Base-by-base conservation (phyloP, 768 basidiomycete species). In the Tulasnella calospora region DNA sequence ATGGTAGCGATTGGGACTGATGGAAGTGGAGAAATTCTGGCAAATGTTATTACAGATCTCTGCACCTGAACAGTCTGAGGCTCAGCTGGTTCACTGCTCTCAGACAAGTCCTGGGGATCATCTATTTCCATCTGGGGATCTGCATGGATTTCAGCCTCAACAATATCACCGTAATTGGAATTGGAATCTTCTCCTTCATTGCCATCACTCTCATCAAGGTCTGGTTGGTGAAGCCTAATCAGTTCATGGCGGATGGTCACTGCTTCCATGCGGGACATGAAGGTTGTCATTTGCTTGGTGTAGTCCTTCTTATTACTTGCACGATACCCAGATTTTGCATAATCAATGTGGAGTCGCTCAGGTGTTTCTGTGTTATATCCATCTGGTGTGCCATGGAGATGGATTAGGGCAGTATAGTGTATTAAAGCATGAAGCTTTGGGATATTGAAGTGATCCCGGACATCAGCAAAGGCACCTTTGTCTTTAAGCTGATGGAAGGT, bases 291-390 rank as follows among this genome's bases (percentile, higher is more conserved):
- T 76, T 87, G 87, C 46, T 79, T 82, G 82, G 82, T 81, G 67
- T 84, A 84, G n/a, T 84, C 79, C 7, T 83, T 83, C 51, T 85
- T 83, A 77, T 86, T 86, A 2, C 81, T 81, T 10, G 84, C 81
- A 35, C 82, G 27, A 33, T 81, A 86, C 3, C 84, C 85, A 72
- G 80, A 51, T 79, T 88, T 88, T 1, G 86, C 85, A 72, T 83
- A 84, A 81, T 87, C 84, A 70, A 87, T 87, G 74, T 88, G 88
- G 0, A 88, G 82, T 0, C 84, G 83, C 80, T 87, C 86, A 0
- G 84, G 79, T 0, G 69, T 36, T 78, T 87, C 86, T 0, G 84
- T 85, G 78, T 85, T 84, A 80, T 81, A 84, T 76, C 84, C 84
- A 75, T 85, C 84, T 0, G 82, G 80, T 7, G 82, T 83, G 0